Evolutionary conservation across 2,329 filamentous ascomycete species (phyloP).

Genomic region (Paraphoma sp.): DNA sequence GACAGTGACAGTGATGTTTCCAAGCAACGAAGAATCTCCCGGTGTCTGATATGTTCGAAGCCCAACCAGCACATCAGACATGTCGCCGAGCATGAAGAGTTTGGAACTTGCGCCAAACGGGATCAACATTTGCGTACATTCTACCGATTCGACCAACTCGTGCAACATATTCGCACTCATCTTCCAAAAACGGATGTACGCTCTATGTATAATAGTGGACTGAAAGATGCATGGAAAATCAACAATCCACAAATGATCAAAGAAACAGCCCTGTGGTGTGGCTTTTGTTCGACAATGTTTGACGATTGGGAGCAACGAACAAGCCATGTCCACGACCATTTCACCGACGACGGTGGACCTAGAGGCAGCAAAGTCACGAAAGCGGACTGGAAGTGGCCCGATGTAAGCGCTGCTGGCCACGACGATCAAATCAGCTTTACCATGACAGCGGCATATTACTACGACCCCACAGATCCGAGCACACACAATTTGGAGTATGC

Average conservation of each 20-base stretch:
- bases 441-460: too few species aligned
- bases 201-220: neutral
- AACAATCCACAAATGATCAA: neutral
- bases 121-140: neutral
- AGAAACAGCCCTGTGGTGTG: neutral
- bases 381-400: too few species aligned
- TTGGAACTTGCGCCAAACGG: neutral
- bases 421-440: too few species aligned
- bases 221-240: neutral
- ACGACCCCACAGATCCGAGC: too few species aligned
- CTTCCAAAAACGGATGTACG: too few species aligned
- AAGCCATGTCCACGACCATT: neutral
- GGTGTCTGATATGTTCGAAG: too few species aligned
- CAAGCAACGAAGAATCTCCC: too few species aligned
- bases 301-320: neutral
- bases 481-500: too few species aligned
- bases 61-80: neutral
- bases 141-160: neutral
- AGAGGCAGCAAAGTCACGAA: too few species aligned
- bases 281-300: neutral
- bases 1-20: too few species aligned
- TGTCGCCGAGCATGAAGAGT: neutral
- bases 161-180: neutral
- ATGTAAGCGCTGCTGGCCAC: too few species aligned
- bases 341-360: neutral